phyloP scores from a whole-genome alignment of 768 basidiomycete genomes.

The Phylloporus arenicola region DNA sequence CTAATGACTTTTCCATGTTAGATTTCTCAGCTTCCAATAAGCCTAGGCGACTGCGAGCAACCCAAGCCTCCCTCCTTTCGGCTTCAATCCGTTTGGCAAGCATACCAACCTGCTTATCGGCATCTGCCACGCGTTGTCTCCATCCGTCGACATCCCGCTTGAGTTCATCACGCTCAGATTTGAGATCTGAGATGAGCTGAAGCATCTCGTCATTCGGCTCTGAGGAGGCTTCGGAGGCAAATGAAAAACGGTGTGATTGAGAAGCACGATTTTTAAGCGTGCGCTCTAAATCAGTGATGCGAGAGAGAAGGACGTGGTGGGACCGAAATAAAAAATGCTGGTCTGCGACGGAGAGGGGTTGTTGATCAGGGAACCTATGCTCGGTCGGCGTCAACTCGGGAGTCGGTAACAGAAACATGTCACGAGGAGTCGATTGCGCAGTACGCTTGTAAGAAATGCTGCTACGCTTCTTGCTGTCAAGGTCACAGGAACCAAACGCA shows the following conservation, averaged over 20 bases:
- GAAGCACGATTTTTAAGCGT: slow-evolving; percentile 43
- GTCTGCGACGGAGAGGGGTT: slow-evolving; percentile 65
- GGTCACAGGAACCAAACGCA: slow-evolving; percentile 21
- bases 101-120: slow-evolving; percentile 63
- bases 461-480: slow-evolving; percentile 46
- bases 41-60: slow-evolving; percentile 68
- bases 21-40: slow-evolving; percentile 63
- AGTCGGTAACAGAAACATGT: slow-evolving; percentile 53
- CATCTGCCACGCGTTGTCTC: slow-evolving; percentile 68
- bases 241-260: slow-evolving; percentile 48
- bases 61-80: slow-evolving; percentile 81
- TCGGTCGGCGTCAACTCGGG: slow-evolving; percentile 72
- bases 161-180: slow-evolving; percentile 84
- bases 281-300: slow-evolving; percentile 77
- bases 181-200: slow-evolving; percentile 67
- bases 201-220: slow-evolving; percentile 78
- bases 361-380: slow-evolving; percentile 35
- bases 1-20: slow-evolving; percentile 46
- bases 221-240: slow-evolving; percentile 39
- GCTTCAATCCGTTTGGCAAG: slow-evolving; percentile 66
- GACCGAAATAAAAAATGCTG: slow-evolving; percentile 84
- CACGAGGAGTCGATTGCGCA: slow-evolving; percentile 28
- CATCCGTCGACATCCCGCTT: slow-evolving; percentile 86
- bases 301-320: slow-evolving; percentile 74
- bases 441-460: slow-evolving; percentile 74